Evolutionary conservation across 1,284 basidiomycete species (phyloP), one percentile per base, ranked within the genome.

Genomic region (Macrocystidia cucumis): DNA sequence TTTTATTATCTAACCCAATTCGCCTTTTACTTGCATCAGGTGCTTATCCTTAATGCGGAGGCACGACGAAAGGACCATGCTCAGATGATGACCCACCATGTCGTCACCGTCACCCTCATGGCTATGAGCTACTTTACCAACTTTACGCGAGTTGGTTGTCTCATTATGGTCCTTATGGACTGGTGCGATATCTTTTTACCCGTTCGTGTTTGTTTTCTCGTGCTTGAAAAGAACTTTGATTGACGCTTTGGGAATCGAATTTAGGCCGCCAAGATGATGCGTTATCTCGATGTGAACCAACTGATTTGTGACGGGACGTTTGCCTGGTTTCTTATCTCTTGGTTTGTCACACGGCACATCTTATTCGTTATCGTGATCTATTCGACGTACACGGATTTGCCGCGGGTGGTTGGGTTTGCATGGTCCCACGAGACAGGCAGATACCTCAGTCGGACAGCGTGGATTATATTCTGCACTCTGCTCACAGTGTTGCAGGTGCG

Each of bases 11-110:
- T 98, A 27, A 74, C 74, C 7, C 88, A 97, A 59, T 79, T 77
- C n/a, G 89, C 90, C 6, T 96, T 93, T 61, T 98, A 96, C 66
- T 62, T 88, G 40, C 92, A 98, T 54, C 91, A 95, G 60, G 67
- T 96, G 12, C 69, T 97, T 43, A 83, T 95, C 37, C 73, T 98
- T 56, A 87, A 97, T 57, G 82, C 91, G n/a, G 95, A 98, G 60
- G 91, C 83, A 31, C 72, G 79, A 36, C 73, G 95, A 38, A 92
- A 91, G 54, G 95, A 98, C 59, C 90, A 96, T 57, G 69, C 70
- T 57, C 92, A 97, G 61, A 98, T 98, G 95, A 86, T 97, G 69
- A 67, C 79, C 19, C 95, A 98, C 63, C 95, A 98, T 59, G 57
- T 96, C 49, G 84, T 98, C 50, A 95, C 92, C 12, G 75, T 93